Conservation (phyloP, 441 rosid genomes). For the Jatropha multifida region DNA sequence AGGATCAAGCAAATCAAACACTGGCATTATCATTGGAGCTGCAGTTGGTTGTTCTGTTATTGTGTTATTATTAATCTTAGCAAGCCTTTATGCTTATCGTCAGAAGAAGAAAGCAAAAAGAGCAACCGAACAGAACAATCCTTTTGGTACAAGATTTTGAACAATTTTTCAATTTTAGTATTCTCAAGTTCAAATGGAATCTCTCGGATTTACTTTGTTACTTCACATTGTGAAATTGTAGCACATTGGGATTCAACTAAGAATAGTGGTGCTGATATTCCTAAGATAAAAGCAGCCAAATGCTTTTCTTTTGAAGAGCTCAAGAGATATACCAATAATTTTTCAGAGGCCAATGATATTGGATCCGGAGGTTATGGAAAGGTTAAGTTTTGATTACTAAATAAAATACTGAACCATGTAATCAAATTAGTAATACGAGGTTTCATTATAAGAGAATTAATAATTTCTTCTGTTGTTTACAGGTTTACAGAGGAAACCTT, state of each 20-base stretch:
- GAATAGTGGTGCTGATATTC: conserved; percentile 46
- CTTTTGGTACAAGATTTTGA: conserved; percentile 51
- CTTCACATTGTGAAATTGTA: conserved; percentile 29
- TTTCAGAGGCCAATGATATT: conserved; percentile 55
- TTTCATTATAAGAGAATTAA: neutral
- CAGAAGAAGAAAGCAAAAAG: conserved; percentile 69
- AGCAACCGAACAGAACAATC: conserved; percentile 54
- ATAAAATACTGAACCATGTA: neutral
- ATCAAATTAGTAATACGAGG: neutral
- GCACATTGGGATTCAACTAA: conserved; percentile 58
- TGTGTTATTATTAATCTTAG: conserved; percentile 48
- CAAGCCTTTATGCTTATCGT: conserved; percentile 59
- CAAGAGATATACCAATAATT: conserved; percentile 57
- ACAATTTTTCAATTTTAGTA: neutral
- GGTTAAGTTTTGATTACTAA: conserved; percentile 30
- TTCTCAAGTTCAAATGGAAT: neutral
- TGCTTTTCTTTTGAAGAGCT: conserved; percentile 75
- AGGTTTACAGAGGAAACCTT: conserved; percentile 81
- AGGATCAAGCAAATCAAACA: conserved; percentile 33
- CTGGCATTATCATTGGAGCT: conserved; percentile 57
- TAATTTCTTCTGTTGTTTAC: conserved; percentile 14
- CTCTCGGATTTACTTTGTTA: neutral
- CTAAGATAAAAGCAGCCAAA: conserved; percentile 72
- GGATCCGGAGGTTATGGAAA: conserved; percentile 93
- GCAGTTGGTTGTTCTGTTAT: conserved; percentile 47